phyloP scores from a whole-genome alignment of 805 yeast species.

The Saccharomycopsis sp. region DNA sequence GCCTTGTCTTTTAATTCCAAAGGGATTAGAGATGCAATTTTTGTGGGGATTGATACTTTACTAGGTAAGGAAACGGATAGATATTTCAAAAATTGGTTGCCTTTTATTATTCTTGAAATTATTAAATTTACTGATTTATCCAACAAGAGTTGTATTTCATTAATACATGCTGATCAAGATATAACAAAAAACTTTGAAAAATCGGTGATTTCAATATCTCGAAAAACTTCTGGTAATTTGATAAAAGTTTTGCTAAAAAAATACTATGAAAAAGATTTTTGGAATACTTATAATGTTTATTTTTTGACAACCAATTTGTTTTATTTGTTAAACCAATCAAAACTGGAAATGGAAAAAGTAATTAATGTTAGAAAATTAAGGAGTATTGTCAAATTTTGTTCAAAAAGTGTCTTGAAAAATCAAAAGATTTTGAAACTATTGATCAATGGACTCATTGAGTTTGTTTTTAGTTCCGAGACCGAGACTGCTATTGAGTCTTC shows the following conservation, averaged over 20 bases:
- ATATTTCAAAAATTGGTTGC: conserved; percentile 20
- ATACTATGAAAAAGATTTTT: conserved; percentile 1
- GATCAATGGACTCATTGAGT: too few species aligned
- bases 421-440: too few species aligned
- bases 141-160: too few species aligned
- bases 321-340: neutral
- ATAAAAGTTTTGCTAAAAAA: conserved; percentile 7
- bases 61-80: conserved; percentile 19
- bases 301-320: conserved; percentile 1
- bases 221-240: conserved; percentile 9
- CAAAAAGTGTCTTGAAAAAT: too few species aligned
- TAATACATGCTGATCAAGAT: neutral
- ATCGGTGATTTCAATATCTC: conserved; percentile 6
- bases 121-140: conserved; percentile 32
- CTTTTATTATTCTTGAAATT: conserved; percentile 28
- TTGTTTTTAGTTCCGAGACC: too few species aligned
- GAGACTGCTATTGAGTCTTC: too few species aligned
- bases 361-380: conserved; percentile 7
- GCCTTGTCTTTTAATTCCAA: conserved; percentile 33
- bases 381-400: too few species aligned
- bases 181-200: neutral
- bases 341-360: neutral
- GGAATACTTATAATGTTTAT: conserved; percentile 2
- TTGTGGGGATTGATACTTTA: conserved; percentile 10
- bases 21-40: conserved; percentile 29